phyloP scores from a whole-genome alignment of 495 filamentous ascomycete genomes.

The Neurospora sp. region DNA sequence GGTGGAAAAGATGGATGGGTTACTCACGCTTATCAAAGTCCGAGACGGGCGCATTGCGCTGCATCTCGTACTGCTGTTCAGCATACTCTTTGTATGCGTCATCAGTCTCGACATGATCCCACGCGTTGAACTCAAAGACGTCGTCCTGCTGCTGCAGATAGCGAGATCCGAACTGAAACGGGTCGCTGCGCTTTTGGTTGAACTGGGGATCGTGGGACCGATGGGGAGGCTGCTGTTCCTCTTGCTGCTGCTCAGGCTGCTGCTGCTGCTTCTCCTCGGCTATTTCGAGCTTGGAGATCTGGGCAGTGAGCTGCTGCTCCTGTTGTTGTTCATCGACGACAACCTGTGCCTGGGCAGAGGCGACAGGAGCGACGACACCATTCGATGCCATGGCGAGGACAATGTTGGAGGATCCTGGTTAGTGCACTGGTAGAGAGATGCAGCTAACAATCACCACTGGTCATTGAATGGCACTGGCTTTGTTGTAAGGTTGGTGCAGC shows the following conservation, averaged over 20 bases:
- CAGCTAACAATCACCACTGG: constrained; percentile 16
- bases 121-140: constrained; percentile 93
- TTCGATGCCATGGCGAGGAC: constrained; percentile 13
- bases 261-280: constrained; percentile 7
- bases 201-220: constrained; percentile 46
- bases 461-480: constrained; percentile 17
- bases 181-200: constrained; percentile 74
- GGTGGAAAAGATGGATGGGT: background rate
- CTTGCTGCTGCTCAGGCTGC: constrained; percentile 3
- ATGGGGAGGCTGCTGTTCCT: constrained; percentile 29
- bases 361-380: constrained; percentile 4
- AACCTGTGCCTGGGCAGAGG: background rate
- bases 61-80: constrained; percentile 67
- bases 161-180: constrained; percentile 91
- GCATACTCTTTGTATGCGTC: constrained; percentile 73
- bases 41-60: constrained; percentile 71
- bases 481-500: constrained; percentile 14
- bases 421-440: constrained; percentile 10
- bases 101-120: constrained; percentile 93
- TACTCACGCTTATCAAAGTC: constrained; percentile 70
- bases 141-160: constrained; percentile 71
- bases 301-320: constrained; percentile 16
- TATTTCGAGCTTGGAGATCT: constrained; percentile 21
- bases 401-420: constrained; percentile 3
- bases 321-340: background rate